A percentile compares a stretch with the other conserved stretches of the same genome.
Conservation (phyloP, 2,329 filamentous ascomycete species). For the Thielaviopsis punctulata region DNA sequence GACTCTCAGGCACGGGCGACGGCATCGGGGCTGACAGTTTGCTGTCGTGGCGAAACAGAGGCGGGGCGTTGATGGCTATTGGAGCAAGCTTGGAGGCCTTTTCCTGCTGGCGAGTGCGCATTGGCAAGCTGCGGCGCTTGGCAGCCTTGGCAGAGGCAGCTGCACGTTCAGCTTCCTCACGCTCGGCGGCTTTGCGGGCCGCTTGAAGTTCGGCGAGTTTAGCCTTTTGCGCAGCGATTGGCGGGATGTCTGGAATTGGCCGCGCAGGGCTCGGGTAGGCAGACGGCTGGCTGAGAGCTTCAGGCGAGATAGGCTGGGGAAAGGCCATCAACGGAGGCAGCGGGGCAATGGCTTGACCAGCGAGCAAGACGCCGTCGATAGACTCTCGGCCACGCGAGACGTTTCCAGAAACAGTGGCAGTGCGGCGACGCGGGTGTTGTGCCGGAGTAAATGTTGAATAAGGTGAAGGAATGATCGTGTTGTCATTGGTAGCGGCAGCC, state of each 20-base stretch:
- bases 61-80: background rate
- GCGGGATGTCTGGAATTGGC: slow-evolving; percentile 10
- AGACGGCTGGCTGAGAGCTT: background rate
- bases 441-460: slow-evolving; percentile 3
- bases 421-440: slow-evolving; percentile 5
- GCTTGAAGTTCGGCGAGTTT: slow-evolving; percentile 9
- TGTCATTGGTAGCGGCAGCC: background rate
- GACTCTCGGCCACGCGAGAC: background rate
- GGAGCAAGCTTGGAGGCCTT: slow-evolving; percentile 10
- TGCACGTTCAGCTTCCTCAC: slow-evolving; percentile 3
- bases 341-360: background rate
- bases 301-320: slow-evolving; percentile 3
- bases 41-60: background rate
- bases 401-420: slow-evolving; percentile 4
- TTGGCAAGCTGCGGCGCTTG: background rate
- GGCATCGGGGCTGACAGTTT: background rate
- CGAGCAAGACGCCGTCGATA: slow-evolving; percentile 7
- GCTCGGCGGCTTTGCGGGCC: slow-evolving; percentile 1
- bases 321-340: background rate
- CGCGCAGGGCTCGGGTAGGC: slow-evolving; percentile 5
- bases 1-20: background rate
- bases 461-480: slow-evolving; percentile 1
- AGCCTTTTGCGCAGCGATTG: slow-evolving; percentile 9
- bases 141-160: background rate
- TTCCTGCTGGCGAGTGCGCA: slow-evolving; percentile 6